phyloP scores from a whole-genome alignment of 2,329 filamentous ascomycete genomes.

The Sordariomycetes sp. region DNA sequence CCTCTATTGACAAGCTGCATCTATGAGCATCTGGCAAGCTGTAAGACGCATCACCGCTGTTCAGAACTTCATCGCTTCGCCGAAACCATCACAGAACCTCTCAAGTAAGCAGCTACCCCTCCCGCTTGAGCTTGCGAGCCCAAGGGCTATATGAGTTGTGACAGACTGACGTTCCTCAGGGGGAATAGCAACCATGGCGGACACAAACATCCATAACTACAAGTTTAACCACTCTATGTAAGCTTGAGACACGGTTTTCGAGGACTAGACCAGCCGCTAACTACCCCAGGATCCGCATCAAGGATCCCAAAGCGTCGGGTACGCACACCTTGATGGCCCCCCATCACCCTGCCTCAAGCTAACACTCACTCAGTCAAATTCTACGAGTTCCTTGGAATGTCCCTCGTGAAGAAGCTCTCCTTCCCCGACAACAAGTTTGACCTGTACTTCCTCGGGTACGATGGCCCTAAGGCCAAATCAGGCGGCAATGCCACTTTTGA shows the following conservation, averaged over 20 bases:
- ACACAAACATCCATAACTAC: constrained; percentile 64
- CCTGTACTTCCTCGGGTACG: constrained; percentile 90
- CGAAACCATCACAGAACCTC: not conserved
- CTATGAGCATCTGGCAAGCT: constrained; percentile 2
- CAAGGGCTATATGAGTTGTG: not conserved
- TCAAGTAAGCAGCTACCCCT: not conserved
- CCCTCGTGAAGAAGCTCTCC: constrained; percentile 67
- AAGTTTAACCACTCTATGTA: constrained; percentile 86
- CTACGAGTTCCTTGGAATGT: constrained; percentile 89
- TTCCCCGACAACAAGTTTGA: constrained; percentile 88
- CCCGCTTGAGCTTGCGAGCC: not conserved
- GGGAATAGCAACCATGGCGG: constrained; percentile 47
- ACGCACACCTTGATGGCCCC: constrained; percentile 18
- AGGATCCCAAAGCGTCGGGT: constrained; percentile 79
- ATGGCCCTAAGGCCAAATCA: constrained; percentile 66
- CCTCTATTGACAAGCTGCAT: not conserved
- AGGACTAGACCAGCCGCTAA: constrained; percentile 6
- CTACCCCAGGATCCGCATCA: constrained; percentile 69
- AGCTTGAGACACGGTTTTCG: constrained; percentile 11
- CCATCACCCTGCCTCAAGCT: constrained; percentile 2
- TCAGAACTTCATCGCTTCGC: constrained; percentile 2
- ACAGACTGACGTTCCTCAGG: too few relatives aligned
- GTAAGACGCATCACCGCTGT: constrained; percentile 2
- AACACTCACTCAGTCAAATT: constrained; percentile 57
- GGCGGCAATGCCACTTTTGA: constrained; percentile 64